These are phyloP conservation scores for Zasmidium citrigriseum DNA, from an alignment of 2,329 filamentous ascomycete genomes.

Conservation along the genomic window DNA sequence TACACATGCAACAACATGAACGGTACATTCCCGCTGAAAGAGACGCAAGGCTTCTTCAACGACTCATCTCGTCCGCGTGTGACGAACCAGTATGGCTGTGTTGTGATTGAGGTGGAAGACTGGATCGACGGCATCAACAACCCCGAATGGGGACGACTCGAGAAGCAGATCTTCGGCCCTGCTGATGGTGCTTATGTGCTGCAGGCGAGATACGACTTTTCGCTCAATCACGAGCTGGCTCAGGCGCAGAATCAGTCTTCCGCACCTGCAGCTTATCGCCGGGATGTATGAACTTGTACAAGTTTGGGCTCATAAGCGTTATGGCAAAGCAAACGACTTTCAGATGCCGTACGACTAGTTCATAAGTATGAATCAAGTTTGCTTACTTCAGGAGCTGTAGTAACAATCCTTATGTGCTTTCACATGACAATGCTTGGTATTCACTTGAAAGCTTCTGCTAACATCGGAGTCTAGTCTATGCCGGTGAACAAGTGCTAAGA, in stretches of 20 bases:
- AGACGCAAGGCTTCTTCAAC: constrained; percentile 65
- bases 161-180: constrained; percentile 51
- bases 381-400: neutral
- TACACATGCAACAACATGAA: constrained; percentile 81
- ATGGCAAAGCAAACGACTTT: neutral
- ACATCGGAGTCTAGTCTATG: no score
- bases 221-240: constrained; percentile 9
- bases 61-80: constrained; percentile 58
- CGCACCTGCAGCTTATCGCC: neutral
- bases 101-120: constrained; percentile 89
- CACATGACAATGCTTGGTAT: neutral
- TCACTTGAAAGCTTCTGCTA: no score
- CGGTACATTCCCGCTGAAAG: constrained; percentile 64
- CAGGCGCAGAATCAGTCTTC: neutral
- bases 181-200: constrained; percentile 45
- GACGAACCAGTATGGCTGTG: constrained; percentile 75
- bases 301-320: neutral
- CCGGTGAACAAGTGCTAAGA: no score
- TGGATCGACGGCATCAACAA: constrained; percentile 92
- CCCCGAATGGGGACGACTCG: constrained; percentile 75
- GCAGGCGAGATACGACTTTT: constrained; percentile 47
- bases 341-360: neutral
- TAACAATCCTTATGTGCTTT: neutral
- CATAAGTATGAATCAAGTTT: neutral
- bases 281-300: neutral